Percentiles rank a stretch among this genome's conserved stretches.
phyloP scores from a whole-genome alignment of 441 rosid genomes.

The Pelargonium australe region DNA sequence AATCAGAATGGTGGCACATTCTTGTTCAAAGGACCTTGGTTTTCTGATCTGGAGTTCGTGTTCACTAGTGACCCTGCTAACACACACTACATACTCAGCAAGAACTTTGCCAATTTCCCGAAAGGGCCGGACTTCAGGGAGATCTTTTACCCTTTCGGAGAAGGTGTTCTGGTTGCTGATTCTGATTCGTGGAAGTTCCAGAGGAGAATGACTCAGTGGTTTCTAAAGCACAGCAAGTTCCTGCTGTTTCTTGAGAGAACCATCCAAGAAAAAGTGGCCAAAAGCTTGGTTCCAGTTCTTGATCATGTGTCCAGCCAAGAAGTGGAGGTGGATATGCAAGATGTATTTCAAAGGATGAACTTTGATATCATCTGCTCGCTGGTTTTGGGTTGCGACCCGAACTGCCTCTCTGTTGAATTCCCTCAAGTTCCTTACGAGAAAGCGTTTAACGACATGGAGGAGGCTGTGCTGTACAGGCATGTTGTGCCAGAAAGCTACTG shows the following conservation, averaged over 20 bases:
- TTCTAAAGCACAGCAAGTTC: too few species aligned
- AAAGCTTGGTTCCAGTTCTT: too few species aligned
- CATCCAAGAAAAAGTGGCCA: too few species aligned
- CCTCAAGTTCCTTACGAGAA: slow-evolving; percentile 7
- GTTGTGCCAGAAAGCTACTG: slow-evolving; percentile 14
- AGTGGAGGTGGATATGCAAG: too few species aligned
- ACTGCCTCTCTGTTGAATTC: slow-evolving; percentile 19
- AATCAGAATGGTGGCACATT: not conserved
- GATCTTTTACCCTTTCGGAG: not conserved
- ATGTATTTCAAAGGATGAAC: too few species aligned
- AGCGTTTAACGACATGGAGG: slow-evolving; percentile 14
- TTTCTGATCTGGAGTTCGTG: not conserved
- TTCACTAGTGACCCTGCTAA: not conserved
- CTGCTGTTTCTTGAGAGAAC: too few species aligned
- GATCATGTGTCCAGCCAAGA: too few species aligned
- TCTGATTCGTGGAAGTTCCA: slow-evolving; percentile 7
- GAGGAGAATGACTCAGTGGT: too few species aligned
- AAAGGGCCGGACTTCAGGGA: not conserved
- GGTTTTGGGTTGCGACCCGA: slow-evolving; percentile 21
- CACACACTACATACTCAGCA: slow-evolving; percentile 2
- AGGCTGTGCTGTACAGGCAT: slow-evolving; percentile 18
- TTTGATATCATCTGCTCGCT: slow-evolving; percentile 3
- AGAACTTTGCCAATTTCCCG: not conserved
- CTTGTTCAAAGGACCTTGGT: not conserved
- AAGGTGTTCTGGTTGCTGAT: slow-evolving; percentile 5